These are phyloP conservation scores for Fusarium nelsonii DNA, from an alignment of 2,329 filamentous ascomycete species.

Conservation along the genomic window DNA sequence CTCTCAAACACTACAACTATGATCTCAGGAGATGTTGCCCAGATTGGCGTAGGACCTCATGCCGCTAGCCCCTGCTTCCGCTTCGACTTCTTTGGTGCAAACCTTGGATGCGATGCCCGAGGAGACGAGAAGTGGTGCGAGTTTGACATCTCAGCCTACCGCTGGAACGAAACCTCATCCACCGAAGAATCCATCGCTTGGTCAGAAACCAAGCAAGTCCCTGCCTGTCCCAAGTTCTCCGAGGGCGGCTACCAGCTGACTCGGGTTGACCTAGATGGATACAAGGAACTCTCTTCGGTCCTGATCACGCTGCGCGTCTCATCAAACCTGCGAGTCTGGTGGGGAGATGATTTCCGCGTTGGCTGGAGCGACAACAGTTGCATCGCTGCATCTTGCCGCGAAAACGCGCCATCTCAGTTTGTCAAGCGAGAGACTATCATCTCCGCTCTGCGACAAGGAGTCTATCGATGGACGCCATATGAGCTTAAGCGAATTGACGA, in stretches of 20 bases:
- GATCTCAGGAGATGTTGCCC: slow-evolving; percentile 53
- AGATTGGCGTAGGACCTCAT: slow-evolving; percentile 57
- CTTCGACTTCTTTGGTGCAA: slow-evolving; percentile 57
- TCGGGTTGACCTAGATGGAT: slow-evolving; percentile 54
- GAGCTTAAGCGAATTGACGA: slow-evolving; percentile 53
- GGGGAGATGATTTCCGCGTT: slow-evolving; percentile 57
- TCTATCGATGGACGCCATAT: slow-evolving; percentile 52
- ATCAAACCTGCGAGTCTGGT: slow-evolving; percentile 56
- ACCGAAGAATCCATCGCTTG: slow-evolving; percentile 56
- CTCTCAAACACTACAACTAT: slow-evolving; percentile 46
- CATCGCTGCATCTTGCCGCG: slow-evolving; percentile 54
- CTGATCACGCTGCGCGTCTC: slow-evolving; percentile 56
- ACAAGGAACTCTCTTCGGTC: slow-evolving; percentile 56
- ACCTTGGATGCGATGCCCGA: slow-evolving; percentile 55
- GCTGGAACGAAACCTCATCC: slow-evolving; percentile 50
- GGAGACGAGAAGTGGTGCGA: slow-evolving; percentile 56
- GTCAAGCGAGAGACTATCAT: slow-evolving; percentile 52
- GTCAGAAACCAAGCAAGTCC: slow-evolving; percentile 56
- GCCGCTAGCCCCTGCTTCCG: slow-evolving; percentile 54
- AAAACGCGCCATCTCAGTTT: slow-evolving; percentile 40
- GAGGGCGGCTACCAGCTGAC: slow-evolving; percentile 53
- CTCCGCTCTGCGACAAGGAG: slow-evolving; percentile 49
- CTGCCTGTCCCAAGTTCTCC: slow-evolving; percentile 54
- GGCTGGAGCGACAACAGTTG: slow-evolving; percentile 59
- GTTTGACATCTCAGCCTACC: slow-evolving; percentile 58